Evolutionary conservation across 2,329 filamentous ascomycete species (phyloP), one percentile per base, ranked within the genome.

Genomic region (Helotiales sp.): DNA sequence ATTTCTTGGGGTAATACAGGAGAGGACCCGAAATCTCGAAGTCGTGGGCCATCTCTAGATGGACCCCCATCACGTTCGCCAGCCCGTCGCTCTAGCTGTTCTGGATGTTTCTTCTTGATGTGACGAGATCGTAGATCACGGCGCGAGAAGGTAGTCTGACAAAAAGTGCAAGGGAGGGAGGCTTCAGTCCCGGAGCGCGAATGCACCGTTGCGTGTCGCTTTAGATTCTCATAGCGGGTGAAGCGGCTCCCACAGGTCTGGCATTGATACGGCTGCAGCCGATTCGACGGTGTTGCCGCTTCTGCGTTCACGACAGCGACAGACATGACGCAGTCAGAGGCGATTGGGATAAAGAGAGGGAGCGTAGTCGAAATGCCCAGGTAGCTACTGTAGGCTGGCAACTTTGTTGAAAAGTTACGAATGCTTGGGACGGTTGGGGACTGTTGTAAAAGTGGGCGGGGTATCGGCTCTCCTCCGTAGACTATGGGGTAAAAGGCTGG

Each of bases 201-300:
- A 66, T 82, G 80, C 4, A 81, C 74, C 1, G 76, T 74, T 7
- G 80, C 75, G 75, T 82, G 80, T 58, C 80, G 79, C 68, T 81
- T 81, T 67, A 80, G 77, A 63, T 80, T 80, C 72, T 80, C 79
- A 58, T 80, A 77, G 30, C 79, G 75, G 30, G 79, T 80, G 52
- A 80, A 80, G 32, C 78, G 79, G 61, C 73, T 77, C 52, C 74
- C 75, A 65, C 80, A 81, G 61, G 81, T 63, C 30, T 72, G 67
- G 70, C 80, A 82, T 70, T 82, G 77, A 61, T 80, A 82, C 10
- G 80, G 80, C 67, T 82, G 80, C 47, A 30, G 62, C 26, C 24
- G 54, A 50, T 34, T 40, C 11, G 47, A 34, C n/a, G 61, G 47
- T 43, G 61, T 30, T 20, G 15, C 61, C 45, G 47, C 28, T 30